phyloP scores from a whole-genome alignment of 164 flowering plant species.

The Saururus chinensis region DNA sequence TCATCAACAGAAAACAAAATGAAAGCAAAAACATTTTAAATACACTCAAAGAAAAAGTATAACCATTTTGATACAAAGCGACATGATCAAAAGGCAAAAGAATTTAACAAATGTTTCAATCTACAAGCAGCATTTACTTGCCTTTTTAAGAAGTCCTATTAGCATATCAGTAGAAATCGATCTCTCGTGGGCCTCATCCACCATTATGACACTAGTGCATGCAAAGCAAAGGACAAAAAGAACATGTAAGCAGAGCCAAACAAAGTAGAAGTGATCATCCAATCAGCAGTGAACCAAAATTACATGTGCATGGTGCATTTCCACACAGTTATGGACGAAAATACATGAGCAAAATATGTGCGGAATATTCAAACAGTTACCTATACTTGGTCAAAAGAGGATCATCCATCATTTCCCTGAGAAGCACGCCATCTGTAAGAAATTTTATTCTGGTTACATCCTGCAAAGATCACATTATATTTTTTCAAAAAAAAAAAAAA shows the following conservation, averaged over 20 bases:
- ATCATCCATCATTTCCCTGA: constrained; percentile 99
- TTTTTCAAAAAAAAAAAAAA: constrained; percentile 12
- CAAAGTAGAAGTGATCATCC: background rate
- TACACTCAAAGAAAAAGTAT: too few species aligned
- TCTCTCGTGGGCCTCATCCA: constrained; percentile 98
- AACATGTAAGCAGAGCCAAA: background rate
- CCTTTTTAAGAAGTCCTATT: constrained; percentile 93
- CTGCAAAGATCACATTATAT: constrained; percentile 32
- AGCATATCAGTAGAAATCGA: constrained; percentile 85
- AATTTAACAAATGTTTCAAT: too few species aligned
- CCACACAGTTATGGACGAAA: background rate
- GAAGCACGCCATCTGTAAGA: constrained; percentile 92
- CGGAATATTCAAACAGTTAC: constrained; percentile 13
- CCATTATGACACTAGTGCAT: constrained; percentile 79
- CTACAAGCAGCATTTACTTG: background rate
- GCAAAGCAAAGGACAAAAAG: background rate
- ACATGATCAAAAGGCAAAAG: background rate
- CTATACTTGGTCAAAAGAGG: constrained; percentile 93
- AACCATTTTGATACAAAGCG: background rate
- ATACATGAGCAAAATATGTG: background rate
- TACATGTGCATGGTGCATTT: background rate
- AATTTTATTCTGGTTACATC: constrained; percentile 68
- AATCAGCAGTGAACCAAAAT: background rate
- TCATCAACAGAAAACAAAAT: background rate
- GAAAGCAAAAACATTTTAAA: background rate